Base-by-base conservation (phyloP, 108 stramenopile species). In the Cyclotella atomus region DNA sequence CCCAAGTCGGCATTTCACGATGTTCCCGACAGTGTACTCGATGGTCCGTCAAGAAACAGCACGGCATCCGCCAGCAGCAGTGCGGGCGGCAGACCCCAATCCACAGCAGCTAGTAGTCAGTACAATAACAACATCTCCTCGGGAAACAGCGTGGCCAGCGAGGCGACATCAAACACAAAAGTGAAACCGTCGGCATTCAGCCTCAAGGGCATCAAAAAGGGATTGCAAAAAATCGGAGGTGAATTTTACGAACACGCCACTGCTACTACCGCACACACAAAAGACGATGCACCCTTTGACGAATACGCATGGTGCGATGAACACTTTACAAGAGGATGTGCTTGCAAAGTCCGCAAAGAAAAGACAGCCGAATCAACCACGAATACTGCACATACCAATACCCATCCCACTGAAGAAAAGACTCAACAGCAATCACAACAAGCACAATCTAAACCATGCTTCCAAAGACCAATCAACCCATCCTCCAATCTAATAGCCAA, bases 401-500 rank as follows among this genome's bases (percentile, higher is more conserved):
- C 23, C 16, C 27, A 0, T 2, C 14, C 32, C 25, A 1, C 63
- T 35, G 8, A 36, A 38, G 28, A 52, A 59, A 23, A 73, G 36
- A 57, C 43, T 47, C 60, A 38, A 34, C 72, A 66, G 45, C 65
- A 34, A 33, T 65, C 66, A 19, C 71, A 50, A 38, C 49, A 19
- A 54, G 12, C 68, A 56, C 43, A 44, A 54, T 25, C 57, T 27
- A 90, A 79, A 36, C 89, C 88, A 12, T 83, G 86, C 21, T 91
- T 94, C 68, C 90, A 90, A 66, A 79, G 84, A 43, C 90, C 93
- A 21, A 73, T 65, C 52, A 91, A 90, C 71, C 74, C 83, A 15
- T 75, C 74, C n/a, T 91, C 94, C 8, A 76, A 86, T 23, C 71
- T 95, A 28, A 81, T 95, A 27, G 91, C 87, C 53, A 91, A 85